Conservation (phyloP, 805 yeast species). For the Brettanomyces anomalus region DNA sequence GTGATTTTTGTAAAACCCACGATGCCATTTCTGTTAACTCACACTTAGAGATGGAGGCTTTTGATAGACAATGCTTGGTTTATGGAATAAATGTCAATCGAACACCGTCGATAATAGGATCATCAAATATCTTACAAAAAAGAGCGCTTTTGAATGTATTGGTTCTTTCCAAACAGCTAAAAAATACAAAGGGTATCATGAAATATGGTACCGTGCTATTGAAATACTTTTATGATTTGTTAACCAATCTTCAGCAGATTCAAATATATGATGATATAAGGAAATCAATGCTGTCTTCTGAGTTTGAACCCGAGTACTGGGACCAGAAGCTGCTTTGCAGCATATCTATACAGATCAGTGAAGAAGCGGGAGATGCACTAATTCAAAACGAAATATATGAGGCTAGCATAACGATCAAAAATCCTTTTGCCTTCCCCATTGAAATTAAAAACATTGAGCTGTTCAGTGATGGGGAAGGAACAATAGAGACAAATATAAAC, state of each 20-base stretch:
- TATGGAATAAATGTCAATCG: slow-evolving; percentile 37
- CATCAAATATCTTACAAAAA: slow-evolving; percentile 16
- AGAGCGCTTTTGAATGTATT: slow-evolving; percentile 41
- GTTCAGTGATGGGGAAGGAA: too few relatives aligned
- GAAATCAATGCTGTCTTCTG: slow-evolving; percentile 10
- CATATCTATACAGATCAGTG: slow-evolving; percentile 2
- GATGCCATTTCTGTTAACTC: background rate
- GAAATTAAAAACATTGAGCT: slow-evolving; percentile 18
- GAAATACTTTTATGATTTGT: slow-evolving; percentile 43
- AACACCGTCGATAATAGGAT: background rate
- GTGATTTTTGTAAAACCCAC: background rate
- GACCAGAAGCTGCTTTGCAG: slow-evolving; percentile 47
- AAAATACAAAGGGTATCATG: too few relatives aligned
- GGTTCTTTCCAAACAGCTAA: too few relatives aligned
- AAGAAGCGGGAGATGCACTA: too few relatives aligned
- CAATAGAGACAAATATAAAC: slow-evolving; percentile 7
- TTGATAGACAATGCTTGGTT: slow-evolving; percentile 39
- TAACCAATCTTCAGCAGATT: slow-evolving; percentile 52
- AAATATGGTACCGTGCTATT: slow-evolving; percentile 43
- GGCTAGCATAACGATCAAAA: slow-evolving; percentile 51
- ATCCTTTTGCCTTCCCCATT: slow-evolving; percentile 73
- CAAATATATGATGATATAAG: slow-evolving; percentile 28
- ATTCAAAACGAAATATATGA: slow-evolving; percentile 53
- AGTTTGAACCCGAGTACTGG: slow-evolving; percentile 43
- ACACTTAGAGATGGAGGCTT: slow-evolving; percentile 12